Evolutionary conservation across 2,329 filamentous ascomycete species (phyloP).

Genomic region (Didymella sp.): DNA sequence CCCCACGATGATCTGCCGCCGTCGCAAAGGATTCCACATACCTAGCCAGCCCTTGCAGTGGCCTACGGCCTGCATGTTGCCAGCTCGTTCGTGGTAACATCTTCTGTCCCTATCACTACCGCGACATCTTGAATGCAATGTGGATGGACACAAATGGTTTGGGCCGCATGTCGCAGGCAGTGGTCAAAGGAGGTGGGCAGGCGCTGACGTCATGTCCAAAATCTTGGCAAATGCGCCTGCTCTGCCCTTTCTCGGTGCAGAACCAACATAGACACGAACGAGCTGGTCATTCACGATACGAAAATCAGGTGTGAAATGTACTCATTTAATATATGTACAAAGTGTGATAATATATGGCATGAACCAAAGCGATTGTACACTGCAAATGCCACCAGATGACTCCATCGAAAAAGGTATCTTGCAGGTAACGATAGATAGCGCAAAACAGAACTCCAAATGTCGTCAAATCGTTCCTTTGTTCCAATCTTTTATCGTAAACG

Average conservation of each 20-base stretch:
- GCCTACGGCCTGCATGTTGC: constrained; percentile 28
- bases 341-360: constrained; percentile 14
- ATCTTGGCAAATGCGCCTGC: constrained; percentile 9
- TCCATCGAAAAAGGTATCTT: constrained; percentile 49
- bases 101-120: constrained; percentile 13
- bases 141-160: constrained; percentile 3
- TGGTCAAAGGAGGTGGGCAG: not conserved
- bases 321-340: constrained; percentile 18
- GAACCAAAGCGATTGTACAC: constrained; percentile 30
- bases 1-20: constrained; percentile 31
- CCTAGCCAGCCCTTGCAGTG: constrained; percentile 33
- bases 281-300: not conserved
- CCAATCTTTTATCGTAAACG: constrained; percentile 20
- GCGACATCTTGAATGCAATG: constrained; percentile 19
- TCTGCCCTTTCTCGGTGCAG: not conserved
- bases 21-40: constrained; percentile 28
- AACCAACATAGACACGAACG: not conserved
- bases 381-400: constrained; percentile 44
- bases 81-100: constrained; percentile 31
- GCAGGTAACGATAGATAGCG: constrained; percentile 40
- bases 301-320: not conserved
- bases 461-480: constrained; percentile 19
- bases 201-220: constrained; percentile 13
- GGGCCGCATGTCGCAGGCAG: constrained; percentile 7
- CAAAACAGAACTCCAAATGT: constrained; percentile 22